Conservation (phyloP, 495 filamentous ascomycete genomes). For the Cercophora scortea region DNA sequence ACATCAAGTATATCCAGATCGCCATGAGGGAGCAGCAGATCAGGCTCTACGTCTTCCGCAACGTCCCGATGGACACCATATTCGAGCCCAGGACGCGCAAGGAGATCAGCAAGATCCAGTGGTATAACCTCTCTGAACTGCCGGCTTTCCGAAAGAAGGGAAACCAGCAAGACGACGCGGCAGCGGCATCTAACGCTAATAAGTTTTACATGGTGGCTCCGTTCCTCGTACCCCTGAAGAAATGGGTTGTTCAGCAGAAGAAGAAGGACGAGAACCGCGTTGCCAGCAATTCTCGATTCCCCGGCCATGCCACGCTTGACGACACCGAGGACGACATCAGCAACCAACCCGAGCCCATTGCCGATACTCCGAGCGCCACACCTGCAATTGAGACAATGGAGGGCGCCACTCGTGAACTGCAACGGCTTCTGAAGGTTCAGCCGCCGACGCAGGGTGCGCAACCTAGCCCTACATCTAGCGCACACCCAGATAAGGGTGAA, state of each 20-base stretch:
- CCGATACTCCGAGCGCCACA: slow-evolving; percentile 7
- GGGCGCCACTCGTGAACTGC: slow-evolving; percentile 56
- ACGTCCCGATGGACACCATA: slow-evolving; percentile 72
- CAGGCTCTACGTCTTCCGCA: slow-evolving; percentile 80
- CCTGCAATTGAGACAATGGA: slow-evolving; percentile 34
- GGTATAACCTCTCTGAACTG: slow-evolving; percentile 83
- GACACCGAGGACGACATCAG: slow-evolving; percentile 37
- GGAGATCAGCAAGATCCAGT: slow-evolving; percentile 92
- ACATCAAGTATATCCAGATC: slow-evolving; percentile 74
- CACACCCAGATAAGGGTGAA: slow-evolving; percentile 22
- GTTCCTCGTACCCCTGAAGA: slow-evolving; percentile 76
- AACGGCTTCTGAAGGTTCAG: slow-evolving; percentile 56
- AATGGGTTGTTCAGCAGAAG: slow-evolving; percentile 82
- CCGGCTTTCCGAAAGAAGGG: slow-evolving; percentile 67
- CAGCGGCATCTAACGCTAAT: slow-evolving; percentile 57
- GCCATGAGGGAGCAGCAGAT: slow-evolving; percentile 90
- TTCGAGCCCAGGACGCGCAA: slow-evolving; percentile 90
- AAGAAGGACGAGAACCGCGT: slow-evolving; percentile 48
- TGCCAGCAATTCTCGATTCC: slow-evolving; percentile 19
- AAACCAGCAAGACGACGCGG: slow-evolving; percentile 38
- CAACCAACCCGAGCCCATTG: slow-evolving; percentile 16
- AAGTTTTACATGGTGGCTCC: slow-evolving; percentile 98
- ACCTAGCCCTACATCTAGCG: slow-evolving; percentile 10
- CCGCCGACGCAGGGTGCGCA: slow-evolving; percentile 38
- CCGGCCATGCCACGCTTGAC: slow-evolving; percentile 20